These are phyloP conservation scores for Citrus hindsii DNA, from an alignment of 345 rosid species.

Conservation along the genomic window DNA sequence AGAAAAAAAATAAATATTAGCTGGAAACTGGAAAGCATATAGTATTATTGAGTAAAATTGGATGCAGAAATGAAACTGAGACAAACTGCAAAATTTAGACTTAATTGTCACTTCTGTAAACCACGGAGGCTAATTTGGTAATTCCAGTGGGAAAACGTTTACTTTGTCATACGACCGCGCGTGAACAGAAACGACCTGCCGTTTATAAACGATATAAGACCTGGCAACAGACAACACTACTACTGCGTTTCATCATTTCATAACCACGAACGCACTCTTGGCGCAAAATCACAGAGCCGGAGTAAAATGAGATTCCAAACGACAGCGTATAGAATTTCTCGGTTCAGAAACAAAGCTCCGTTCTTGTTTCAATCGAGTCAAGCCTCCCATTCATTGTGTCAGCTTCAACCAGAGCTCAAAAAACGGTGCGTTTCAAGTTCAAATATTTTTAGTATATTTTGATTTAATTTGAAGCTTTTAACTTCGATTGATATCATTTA, in stretches of 20 bases:
- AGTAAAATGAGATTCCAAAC: slow-evolving; percentile 11
- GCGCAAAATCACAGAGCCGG: neutral
- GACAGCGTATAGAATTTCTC: slow-evolving; percentile 6
- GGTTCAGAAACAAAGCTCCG: slow-evolving; percentile 12
- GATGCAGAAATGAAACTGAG: too few relatives aligned
- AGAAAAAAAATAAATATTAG: too few relatives aligned
- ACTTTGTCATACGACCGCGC: too few relatives aligned
- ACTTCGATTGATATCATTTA: neutral
- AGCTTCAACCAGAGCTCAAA: slow-evolving; percentile 1
- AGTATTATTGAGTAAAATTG: too few relatives aligned
- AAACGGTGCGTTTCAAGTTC: slow-evolving; percentile 8
- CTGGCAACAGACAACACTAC: neutral
- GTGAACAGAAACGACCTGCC: neutral
- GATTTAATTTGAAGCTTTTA: neutral
- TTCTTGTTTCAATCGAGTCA: neutral
- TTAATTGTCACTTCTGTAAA: too few relatives aligned
- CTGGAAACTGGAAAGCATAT: too few relatives aligned
- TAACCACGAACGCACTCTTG: neutral
- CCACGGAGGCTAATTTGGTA: too few relatives aligned
- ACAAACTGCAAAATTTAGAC: too few relatives aligned
- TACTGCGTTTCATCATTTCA: neutral
- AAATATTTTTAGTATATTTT: neutral
- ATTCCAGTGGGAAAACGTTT: too few relatives aligned
- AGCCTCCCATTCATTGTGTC: slow-evolving; percentile 11
- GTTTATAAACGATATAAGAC: neutral